Base-by-base conservation (phyloP, 306 rosid genomes). In the Prunus davidiana region DNA sequence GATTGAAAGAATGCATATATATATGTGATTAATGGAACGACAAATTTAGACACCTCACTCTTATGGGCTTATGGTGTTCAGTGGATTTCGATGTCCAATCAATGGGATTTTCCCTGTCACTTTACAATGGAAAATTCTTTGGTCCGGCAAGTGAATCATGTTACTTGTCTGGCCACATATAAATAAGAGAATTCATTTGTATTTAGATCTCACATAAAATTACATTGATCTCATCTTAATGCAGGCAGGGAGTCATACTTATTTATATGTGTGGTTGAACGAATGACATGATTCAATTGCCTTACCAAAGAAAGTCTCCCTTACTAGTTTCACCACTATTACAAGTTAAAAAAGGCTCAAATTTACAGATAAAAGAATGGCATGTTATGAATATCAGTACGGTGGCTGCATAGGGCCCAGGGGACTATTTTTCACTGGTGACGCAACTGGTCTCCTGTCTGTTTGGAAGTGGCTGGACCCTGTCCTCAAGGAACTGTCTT, bases 341-440 rank as follows among this genome's bases (percentile, higher is more conserved):
- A 38, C 7, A 38, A 2, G 0, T 34, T 5, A 1, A 34, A 0
- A 34, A 34, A 34, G 41, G 8, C 41, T 34, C 8, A 34, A 34
- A 34, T 34, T 7, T 38, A 7, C 43, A 7, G 2, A 38, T 38
- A 38, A 38, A 38, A 38, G 9, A 38, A 38, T 7, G 9, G 43
- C 25, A 24, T 1, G 25, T 24, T 24, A 24, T 24, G 25, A 24
- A 24, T 24, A 24, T 24, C 25, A 24, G 25, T 24, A 24, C 25
- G 25, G 25, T 24, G 25, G 25, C 25, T 24, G 43, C 43, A 46
- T 57, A 3, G 85, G 86, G 16, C 77, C 82, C 2, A 71, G 64
- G 19, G 86, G 86, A 11, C 73, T 79, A 6, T 67, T 89, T 69
- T 82, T 89, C 73, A 77, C 83, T 0, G 85, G 93, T 6, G 86